Evolutionary conservation across 257 asterid genomes (phyloP).

Genomic region (Coffea canephora): DNA sequence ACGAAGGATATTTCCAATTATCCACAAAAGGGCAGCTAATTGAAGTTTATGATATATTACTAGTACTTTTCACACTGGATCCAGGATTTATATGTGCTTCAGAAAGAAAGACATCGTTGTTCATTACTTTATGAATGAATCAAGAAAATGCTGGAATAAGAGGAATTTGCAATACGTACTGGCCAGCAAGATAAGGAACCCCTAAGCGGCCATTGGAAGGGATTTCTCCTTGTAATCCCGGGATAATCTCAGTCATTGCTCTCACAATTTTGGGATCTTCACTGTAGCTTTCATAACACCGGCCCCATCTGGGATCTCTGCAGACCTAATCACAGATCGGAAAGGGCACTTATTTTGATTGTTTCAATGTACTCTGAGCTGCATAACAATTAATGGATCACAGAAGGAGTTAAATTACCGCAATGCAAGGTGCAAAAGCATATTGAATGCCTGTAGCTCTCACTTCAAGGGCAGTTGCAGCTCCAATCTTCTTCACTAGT

Average conservation of each 20-base stretch:
- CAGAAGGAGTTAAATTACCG: constrained; percentile 32
- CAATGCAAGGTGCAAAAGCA: constrained; percentile 69
- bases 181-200: constrained; percentile 58
- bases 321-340: constrained; percentile 47
- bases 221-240: constrained; percentile 73
- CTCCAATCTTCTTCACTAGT: constrained; percentile 40
- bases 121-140: not conserved
- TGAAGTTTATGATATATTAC: not conserved
- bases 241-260: constrained; percentile 66
- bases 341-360: not conserved
- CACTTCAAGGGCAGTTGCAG: constrained; percentile 74
- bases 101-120: not conserved
- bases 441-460: constrained; percentile 70
- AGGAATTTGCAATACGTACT: constrained; percentile 42
- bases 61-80: not conserved
- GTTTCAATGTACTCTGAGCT: not conserved
- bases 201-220: constrained; percentile 52
- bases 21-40: not conserved
- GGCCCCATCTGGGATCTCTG: constrained; percentile 89
- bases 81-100: too few species aligned
- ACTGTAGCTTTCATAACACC: constrained; percentile 78
- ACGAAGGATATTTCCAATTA: too few species aligned
- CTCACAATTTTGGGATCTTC: constrained; percentile 62
- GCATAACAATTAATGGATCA: not conserved
- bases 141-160: not conserved